Evolutionary conservation across 495 filamentous ascomycete genomes (phyloP), one percentile per base, ranked within the genome.

Genomic region (Pseudevernia furfuracea): DNA sequence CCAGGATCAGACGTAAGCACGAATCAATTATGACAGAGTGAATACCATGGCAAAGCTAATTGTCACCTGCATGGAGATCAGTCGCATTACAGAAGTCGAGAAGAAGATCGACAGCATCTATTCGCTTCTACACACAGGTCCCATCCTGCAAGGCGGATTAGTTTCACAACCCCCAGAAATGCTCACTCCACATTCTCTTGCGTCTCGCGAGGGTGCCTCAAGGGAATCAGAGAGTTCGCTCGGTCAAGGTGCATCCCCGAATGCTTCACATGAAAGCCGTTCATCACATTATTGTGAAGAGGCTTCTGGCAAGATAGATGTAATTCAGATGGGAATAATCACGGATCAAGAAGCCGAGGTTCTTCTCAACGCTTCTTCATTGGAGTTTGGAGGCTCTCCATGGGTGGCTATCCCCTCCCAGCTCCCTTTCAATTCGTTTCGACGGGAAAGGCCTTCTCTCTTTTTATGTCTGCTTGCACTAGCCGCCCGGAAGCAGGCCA

Each of bases 401-500:
- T 52, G 28, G 6, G 30, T 44, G 21, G 14, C 39, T 7, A 48
- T 62, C 19, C 59, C 58, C 14, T 44, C 41, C 6, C 52, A 60
- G 4, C 39, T 60, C 23, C 21, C 57, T 6, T 25, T 67, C 28
- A 5, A 34, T 36, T 60, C 38, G 49, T 63, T 72, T 59, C 58
- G 60, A 25, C 49, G 58, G 30, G 64, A 72, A 19, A 63, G 65
- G 25, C 70, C 70, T 34, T 60, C 61, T 25, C 61, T 72, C 28
- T 61, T 72, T 11, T 61, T 69, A 52, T 67, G 67, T 36, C 62
- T 66, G 14, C 41, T 71, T 48, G 62, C 63, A 60, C 58, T 61
- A 58, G 69, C 70, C 48, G 62, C 69, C 37, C 61, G 62, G 25
- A 61, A 60, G 32, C 30, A 63, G 10, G 52, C 46, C 32, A 46